Base-by-base conservation (phyloP, 352 stramenopile species). In the Phytophthora hibernalis region DNA sequence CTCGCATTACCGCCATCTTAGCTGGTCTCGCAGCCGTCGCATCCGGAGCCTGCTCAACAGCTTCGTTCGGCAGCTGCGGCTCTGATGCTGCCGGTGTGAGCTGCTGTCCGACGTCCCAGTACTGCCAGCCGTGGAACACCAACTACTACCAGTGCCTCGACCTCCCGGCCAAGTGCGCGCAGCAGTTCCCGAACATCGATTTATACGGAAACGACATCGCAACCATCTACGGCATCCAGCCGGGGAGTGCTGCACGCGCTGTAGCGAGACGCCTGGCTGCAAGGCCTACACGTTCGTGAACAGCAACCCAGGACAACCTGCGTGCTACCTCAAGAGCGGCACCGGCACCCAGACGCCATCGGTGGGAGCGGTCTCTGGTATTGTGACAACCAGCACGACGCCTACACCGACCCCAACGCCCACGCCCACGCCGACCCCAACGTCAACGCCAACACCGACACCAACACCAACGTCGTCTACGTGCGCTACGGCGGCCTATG, bases 121-220 rank as follows among this genome's bases (percentile, higher is more conserved):
- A 84, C 73, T 87, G 78, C 61, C 75, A 79, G 54, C 75, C 78
- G 1, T 87, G 78, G 75, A 67, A 83, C 65, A 33, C 64, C 12
- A 54, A 35, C 28, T 76, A 77, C 66, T 82, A 76, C 67, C 78
- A 87, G 61, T 87, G 78, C 43, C 44, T 82, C 64, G 33, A 67
- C n/a, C 26, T 62, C 16, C 78, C 78, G 5, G 8, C 51, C 20
- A 48, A 77, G 53, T 87, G 78, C 66, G 60, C 49, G 9, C 45
- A 56, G 43, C 75, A 80, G 53, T 43, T 71, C 12, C 57, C 70
- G 13, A 62, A 80, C 64, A 52, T 79, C 3, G 78, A 83, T 51
- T 82, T 81, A n/a, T 73, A 65, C 50, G 79, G 79, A 38, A 68
- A 80, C 52, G 73, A 87, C 66, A 43, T 87, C 20, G 33, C 63